phyloP scores from a whole-genome alignment of 768 basidiomycete genomes.

The Mycena polygramma region DNA sequence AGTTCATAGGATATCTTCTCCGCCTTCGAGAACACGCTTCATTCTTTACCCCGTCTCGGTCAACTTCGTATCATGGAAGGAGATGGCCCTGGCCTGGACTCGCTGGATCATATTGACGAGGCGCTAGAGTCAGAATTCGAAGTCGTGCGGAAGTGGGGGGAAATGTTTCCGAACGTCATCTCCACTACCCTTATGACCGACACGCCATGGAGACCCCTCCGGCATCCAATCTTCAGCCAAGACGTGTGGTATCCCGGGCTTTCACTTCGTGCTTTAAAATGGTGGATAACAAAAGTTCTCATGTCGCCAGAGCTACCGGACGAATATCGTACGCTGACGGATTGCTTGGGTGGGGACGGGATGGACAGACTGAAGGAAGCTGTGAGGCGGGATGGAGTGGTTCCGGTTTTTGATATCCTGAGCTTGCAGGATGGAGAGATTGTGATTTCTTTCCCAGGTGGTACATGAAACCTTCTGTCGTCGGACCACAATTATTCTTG shows the following conservation, averaged over 20 bases:
- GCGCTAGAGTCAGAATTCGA: conserved; percentile 2
- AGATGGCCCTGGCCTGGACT: not conserved
- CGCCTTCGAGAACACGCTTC: not conserved
- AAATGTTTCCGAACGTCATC: not conserved
- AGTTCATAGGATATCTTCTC: not conserved
- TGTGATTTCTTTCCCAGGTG: not conserved
- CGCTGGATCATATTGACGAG: not conserved
- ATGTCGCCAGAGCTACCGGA: not conserved
- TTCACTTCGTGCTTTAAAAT: not conserved
- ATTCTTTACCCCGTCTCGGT: not conserved
- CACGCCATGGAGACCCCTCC: not conserved
- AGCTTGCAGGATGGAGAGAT: not conserved
- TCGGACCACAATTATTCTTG: too few relatives aligned
- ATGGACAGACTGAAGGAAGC: not conserved
- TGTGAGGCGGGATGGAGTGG: not conserved
- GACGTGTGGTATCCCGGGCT: not conserved
- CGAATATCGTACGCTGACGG: not conserved
- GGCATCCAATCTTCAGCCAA: too few relatives aligned
- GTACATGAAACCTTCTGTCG: too few relatives aligned
- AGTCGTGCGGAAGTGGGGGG: conserved; percentile 3
- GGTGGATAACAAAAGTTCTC: not conserved
- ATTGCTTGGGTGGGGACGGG: not conserved
- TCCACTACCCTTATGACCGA: not conserved
- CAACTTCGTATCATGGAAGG: not conserved
- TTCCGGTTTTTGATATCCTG: not conserved